A percentile compares a stretch with the other conserved stretches of the same genome.
Conservation (phyloP, 495 filamentous ascomycete genomes). For the Bacidia gigantensis region DNA sequence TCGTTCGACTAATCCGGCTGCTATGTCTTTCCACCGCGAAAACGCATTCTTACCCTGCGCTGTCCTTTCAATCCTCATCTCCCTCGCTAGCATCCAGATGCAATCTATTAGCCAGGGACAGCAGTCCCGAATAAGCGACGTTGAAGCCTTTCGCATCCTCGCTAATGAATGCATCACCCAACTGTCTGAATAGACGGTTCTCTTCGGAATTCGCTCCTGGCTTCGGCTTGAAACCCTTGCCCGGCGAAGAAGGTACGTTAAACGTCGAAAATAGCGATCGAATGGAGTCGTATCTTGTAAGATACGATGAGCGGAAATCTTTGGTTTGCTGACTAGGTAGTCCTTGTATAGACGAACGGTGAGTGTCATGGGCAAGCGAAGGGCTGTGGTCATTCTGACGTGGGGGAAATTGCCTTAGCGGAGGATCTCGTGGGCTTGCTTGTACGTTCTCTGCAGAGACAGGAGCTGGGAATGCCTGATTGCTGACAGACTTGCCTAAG, state of each 20-base stretch:
- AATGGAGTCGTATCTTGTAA: background rate
- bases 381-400: too few relatives aligned
- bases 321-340: background rate
- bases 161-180: background rate
- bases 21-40: too few relatives aligned
- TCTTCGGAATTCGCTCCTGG: background rate
- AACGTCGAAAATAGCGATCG: background rate
- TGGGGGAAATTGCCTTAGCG: too few relatives aligned
- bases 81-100: background rate
- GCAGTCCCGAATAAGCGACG: background rate
- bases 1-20: too few relatives aligned
- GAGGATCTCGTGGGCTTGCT: too few relatives aligned
- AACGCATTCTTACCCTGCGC: too few relatives aligned
- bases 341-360: background rate
- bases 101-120: background rate
- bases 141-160: background rate
- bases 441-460: too few relatives aligned
- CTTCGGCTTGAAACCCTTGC: background rate
- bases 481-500: too few relatives aligned
- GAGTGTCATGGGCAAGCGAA: too few relatives aligned
- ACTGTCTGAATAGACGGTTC: background rate
- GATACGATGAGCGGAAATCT: background rate
- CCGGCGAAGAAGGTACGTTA: background rate
- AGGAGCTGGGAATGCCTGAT: too few relatives aligned
- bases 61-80: too few relatives aligned